Evolutionary conservation across 208 protist genomes (phyloP).

Genomic region (Trypanosoma cruzi): DNA sequence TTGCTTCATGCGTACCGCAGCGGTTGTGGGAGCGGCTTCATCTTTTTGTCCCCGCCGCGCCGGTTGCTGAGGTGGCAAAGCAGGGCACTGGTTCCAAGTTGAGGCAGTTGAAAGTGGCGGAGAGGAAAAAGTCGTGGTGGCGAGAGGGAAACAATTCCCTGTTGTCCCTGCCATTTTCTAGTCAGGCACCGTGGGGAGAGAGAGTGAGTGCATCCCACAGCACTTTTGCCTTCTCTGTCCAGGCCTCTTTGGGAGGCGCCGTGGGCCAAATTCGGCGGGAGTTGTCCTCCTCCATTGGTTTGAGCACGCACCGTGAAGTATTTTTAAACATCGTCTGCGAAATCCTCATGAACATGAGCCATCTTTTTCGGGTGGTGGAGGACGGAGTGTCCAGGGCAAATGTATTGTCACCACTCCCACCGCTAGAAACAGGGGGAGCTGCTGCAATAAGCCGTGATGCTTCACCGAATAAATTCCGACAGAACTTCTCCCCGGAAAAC

Average conservation of each 20-base stretch:
- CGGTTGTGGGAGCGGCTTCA: conserved; percentile 18
- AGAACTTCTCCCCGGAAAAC: neutral
- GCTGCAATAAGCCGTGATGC: neutral
- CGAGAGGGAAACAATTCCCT: neutral
- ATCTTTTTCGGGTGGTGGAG: neutral
- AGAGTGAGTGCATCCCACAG: neutral
- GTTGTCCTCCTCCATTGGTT: neutral
- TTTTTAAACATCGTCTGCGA: conserved; percentile 10
- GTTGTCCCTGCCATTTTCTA: conserved; percentile 4
- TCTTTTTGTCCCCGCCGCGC: neutral
- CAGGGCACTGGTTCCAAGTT: neutral
- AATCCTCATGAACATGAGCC: neutral
- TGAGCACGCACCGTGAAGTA: conserved; percentile 1
- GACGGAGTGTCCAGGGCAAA: conserved; percentile 3
- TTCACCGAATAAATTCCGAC: neutral
- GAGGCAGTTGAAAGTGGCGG: neutral
- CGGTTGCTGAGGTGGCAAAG: neutral
- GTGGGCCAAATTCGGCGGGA: neutral
- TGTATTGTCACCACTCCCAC: neutral
- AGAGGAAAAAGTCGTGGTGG: conserved; percentile 1
- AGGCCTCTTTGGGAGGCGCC: neutral
- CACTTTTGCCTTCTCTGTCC: neutral
- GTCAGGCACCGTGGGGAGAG: neutral
- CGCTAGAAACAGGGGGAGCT: neutral
- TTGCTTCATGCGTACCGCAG: conserved; percentile 16